A percentile compares a stretch with the other conserved stretches of the same genome.
These are phyloP conservation scores for Dichomitus squalens DNA, from an alignment of 1,284 basidiomycete genomes.

Conservation along the genomic window DNA sequence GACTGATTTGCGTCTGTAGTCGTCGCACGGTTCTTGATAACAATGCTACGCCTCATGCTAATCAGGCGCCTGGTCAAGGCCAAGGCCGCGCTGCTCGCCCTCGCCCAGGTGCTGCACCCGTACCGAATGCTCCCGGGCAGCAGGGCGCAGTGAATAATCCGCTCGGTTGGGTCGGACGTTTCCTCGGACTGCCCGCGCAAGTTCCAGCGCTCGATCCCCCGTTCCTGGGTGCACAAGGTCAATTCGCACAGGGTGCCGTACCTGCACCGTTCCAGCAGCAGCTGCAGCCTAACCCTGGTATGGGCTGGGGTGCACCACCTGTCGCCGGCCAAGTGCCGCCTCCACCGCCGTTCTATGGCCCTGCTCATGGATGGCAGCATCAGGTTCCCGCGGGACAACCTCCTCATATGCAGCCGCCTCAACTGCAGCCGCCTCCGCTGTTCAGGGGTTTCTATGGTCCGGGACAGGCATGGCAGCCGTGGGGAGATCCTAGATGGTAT, in stretches of 20 bases:
- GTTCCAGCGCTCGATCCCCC: conserved; percentile 22
- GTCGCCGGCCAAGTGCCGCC: conserved; percentile 22
- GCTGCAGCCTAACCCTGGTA: conserved; percentile 20
- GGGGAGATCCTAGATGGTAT: conserved; percentile 45
- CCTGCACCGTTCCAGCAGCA: conserved; percentile 19
- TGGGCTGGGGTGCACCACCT: not conserved
- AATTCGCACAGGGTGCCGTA: conserved; percentile 18
- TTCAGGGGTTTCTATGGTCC: conserved; percentile 62
- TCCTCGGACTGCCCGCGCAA: conserved; percentile 45
- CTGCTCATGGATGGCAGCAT: conserved; percentile 27
- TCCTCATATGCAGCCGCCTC: conserved; percentile 21
- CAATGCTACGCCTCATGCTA: conserved; percentile 30
- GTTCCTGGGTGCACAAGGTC: conserved; percentile 19
- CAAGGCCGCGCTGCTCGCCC: conserved; percentile 23
- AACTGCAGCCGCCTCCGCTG: conserved; percentile 35
- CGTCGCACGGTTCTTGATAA: conserved; percentile 84
- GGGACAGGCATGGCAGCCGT: conserved; percentile 63
- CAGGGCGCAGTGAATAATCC: conserved; percentile 17
- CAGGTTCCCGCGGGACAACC: conserved; percentile 32
- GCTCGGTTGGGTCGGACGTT: conserved; percentile 49
- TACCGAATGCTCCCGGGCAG: conserved; percentile 8
- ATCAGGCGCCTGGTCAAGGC: conserved; percentile 32
- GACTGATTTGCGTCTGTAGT: conserved; percentile 42
- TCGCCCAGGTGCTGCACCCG: conserved; percentile 17
- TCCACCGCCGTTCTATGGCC: conserved; percentile 29